Evolutionary conservation across 2,329 filamentous ascomycete species (phyloP), one percentile per base, ranked within the genome.

Genomic region (Lasiodiplodia citricola): DNA sequence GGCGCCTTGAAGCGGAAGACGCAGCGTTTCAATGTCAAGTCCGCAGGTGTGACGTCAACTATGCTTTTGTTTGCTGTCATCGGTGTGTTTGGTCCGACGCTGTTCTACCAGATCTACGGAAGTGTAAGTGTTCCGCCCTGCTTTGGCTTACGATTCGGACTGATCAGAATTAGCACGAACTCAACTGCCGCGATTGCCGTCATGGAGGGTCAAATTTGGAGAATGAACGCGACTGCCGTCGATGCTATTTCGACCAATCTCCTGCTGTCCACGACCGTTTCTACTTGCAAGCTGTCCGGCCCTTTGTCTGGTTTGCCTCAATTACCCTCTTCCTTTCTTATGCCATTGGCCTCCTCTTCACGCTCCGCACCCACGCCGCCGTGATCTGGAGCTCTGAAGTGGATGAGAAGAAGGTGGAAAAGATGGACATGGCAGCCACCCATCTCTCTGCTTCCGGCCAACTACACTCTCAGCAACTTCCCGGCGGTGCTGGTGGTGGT

Each of bases 91-190:
- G 92, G 95, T 0, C 96, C 96, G 2, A 99, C 96, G 0, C 83
- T 99, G 16, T 99, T 99, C 82, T 99, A 98, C 81, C 95, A 99
- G 77, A 97, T 99, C 71, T 98, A 98, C 79, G 96, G 96, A 73
- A 97, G 94, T 60, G 88, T 90, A 83, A 83, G 87, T 83, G 38
- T 16, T 38, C 44, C 66, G 21, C 47, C 10, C 50, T 13, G 18
- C 35, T 44, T n/a, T 38, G 25, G 31, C 8, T 3, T 28, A 7
- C 8, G 11, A 23, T n/a, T n/a, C 23, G 35, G 72, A 71, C 83
- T 86, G 73, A 85, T 71, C 23, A 25, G 31, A 51, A 66, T 16
- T 77, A 90, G 88, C 96, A 99, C 77, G 94, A 99, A 82, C 87
- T 99, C 65, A 96, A 93, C 75, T 99, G 96, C 76, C 88, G 84